Evolutionary conservation across 2,329 filamentous ascomycete species (phyloP).

Genomic region (Hymenoscyphus repandus): DNA sequence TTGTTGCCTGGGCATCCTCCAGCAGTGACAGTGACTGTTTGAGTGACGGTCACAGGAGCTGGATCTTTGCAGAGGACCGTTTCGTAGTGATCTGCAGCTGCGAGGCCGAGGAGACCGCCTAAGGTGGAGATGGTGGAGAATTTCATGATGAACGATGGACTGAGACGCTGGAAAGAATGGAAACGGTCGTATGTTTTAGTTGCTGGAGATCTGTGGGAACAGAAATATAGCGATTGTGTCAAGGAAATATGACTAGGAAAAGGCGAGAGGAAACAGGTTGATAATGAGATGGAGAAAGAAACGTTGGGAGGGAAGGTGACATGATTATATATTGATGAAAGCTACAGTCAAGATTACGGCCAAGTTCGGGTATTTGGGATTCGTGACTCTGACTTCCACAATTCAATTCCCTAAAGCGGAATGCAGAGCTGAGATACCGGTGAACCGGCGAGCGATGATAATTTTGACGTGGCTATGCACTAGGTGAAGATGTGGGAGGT

Average conservation of each 20-base stretch:
- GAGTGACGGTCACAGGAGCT: constrained; percentile 11
- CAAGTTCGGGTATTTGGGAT: no score
- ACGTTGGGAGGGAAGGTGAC: background rate
- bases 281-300: constrained; percentile 9
- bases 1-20: background rate
- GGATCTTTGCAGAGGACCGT: constrained; percentile 13
- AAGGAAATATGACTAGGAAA: constrained; percentile 15
- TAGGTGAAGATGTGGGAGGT: background rate
- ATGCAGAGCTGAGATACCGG: background rate
- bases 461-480: background rate
- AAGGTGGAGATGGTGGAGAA: constrained; percentile 17
- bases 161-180: background rate
- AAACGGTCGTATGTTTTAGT: background rate
- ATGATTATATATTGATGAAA: background rate
- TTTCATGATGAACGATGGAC: constrained; percentile 18
- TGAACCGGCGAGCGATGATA: background rate
- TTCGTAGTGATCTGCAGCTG: constrained; percentile 9
- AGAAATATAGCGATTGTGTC: constrained; percentile 15
- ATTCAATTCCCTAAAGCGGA: background rate
- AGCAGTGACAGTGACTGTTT: constrained; percentile 14
- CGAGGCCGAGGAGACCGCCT: constrained; percentile 10
- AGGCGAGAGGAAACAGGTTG: constrained; percentile 2
- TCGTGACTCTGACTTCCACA: no score
- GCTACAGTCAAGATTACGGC: background rate
- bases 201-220: background rate